Conservation (phyloP, 2,329 filamentous ascomycete species). For the Paraphoma sp. region DNA sequence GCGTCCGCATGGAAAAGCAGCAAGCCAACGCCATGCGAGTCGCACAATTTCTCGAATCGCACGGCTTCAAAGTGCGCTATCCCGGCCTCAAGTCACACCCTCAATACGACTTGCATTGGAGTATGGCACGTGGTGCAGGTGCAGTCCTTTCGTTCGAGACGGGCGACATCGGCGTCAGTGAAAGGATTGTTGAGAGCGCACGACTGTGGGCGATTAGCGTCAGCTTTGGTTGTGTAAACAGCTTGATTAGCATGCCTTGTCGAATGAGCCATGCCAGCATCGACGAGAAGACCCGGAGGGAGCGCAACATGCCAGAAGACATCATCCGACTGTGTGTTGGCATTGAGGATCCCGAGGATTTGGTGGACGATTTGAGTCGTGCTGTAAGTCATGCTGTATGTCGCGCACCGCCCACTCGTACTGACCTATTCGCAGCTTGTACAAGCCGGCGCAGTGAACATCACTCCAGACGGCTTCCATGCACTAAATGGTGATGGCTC, state of each 20-base stretch:
- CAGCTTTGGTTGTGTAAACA: constrained; percentile 98
- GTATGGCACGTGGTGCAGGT: constrained; percentile 90
- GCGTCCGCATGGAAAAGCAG: constrained; percentile 98
- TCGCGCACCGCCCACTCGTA: not conserved
- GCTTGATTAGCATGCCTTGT: constrained; percentile 98
- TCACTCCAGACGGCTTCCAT: constrained; percentile 82
- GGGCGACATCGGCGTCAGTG: constrained; percentile 80
- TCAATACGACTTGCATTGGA: constrained; percentile 95
- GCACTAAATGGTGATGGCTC: constrained; percentile 53
- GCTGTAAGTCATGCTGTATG: constrained; percentile 70
- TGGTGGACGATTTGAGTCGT: constrained; percentile 90
- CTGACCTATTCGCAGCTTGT: constrained; percentile 64
- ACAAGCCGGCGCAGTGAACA: constrained; percentile 89
- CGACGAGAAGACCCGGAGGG: constrained; percentile 83
- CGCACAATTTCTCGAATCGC: constrained; percentile 86
- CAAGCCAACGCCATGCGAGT: constrained; percentile 90
- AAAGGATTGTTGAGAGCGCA: constrained; percentile 92
- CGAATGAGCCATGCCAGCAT: constrained; percentile 99
- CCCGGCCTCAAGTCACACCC: constrained; percentile 93
- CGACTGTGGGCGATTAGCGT: constrained; percentile 94
- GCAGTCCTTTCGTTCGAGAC: constrained; percentile 97
- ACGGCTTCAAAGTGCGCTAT: constrained; percentile 94
- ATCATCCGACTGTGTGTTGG: constrained; percentile 95
- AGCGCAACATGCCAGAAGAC: constrained; percentile 85
- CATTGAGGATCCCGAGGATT: constrained; percentile 89